Evolutionary conservation across 805 yeast genomes (phyloP), one percentile per base, ranked within the genome.

Genomic region (Cyberlindnera suaveolens): DNA sequence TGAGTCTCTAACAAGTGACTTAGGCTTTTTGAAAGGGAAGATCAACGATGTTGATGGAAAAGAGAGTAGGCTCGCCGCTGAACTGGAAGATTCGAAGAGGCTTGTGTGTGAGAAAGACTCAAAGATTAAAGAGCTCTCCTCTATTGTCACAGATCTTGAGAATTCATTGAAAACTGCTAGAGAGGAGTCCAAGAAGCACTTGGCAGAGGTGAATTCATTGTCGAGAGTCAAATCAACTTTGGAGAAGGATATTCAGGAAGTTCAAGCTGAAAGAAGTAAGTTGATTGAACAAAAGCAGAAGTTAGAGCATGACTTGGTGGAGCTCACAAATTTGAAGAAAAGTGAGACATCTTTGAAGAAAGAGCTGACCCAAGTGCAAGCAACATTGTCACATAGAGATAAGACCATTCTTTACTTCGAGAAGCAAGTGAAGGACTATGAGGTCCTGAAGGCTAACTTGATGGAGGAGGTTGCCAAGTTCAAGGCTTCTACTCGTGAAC

Each of bases 371-470:
- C 40, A 47, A 7, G 19, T 43, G 4, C 47, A 46, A 38, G 26
- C 40, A 11, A 52, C 51, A 10, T 27, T 66, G 6, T 27, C 31
- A 3, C 68, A 64, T 40, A 62, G 65, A 46, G 72, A 67, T 29
- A 67, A 67, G 43, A 65, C 69, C 1, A 61, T 67, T 11, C 49
- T 43, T 4, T 66, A 66, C 45, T 50, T 68, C 34, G 72, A 67
- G 43, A 65, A 68, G 38, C 71, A 68, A 47, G 63, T 68, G 5
- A 67, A 65, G 46, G 71, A 66, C 15, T 65, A 60, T 46, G 59
- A 48, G 53, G 52, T 34, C 42, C 45, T 46, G 47, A 63, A 60
- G 36, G 43, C 52, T 14, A 54, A 51, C 36, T 31, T 55, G 9
- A 36, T 49, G 19, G 58, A 55, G 18, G 60, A 57, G 26, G 38